Evolutionary conservation across 176 grass and related monocot genomes (phyloP).

Genomic region (Triticum turgidum): DNA sequence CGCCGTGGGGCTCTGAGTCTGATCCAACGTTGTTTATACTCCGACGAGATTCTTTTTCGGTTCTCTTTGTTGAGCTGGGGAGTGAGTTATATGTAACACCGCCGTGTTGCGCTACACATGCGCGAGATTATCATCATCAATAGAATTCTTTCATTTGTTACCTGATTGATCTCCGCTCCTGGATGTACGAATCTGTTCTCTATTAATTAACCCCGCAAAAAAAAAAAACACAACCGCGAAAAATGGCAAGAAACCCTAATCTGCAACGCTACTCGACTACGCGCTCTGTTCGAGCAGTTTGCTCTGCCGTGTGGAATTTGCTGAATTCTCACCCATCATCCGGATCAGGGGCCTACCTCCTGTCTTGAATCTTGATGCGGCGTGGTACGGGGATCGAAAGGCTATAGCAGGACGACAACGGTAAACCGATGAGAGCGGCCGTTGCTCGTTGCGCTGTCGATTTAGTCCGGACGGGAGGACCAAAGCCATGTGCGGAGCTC

Average conservation of each 20-base stretch:
- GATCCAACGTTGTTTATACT: background rate
- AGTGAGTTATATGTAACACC: background rate
- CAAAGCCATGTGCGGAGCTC: background rate
- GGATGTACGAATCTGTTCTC: background rate
- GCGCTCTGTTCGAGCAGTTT: background rate
- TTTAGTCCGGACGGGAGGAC: background rate
- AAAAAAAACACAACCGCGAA: no score
- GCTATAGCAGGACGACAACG: background rate
- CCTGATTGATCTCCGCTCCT: background rate
- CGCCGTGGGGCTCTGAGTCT: background rate
- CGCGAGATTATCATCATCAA: background rate
- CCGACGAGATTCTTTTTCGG: background rate
- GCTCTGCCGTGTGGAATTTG: background rate
- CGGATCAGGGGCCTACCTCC: background rate
- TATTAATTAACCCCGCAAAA: no score
- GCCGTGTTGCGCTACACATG: background rate
- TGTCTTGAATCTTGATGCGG: background rate
- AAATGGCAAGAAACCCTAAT: background rate
- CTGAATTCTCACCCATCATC: background rate
- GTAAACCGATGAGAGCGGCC: background rate
- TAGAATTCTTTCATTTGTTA: constrained; percentile 11
- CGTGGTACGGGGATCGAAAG: background rate
- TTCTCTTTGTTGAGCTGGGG: background rate
- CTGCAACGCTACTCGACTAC: background rate
- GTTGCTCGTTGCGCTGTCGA: background rate